These are phyloP conservation scores for Celoporthe dispersa DNA, from an alignment of 2,329 filamentous ascomycete genomes.

Conservation along the genomic window DNA sequence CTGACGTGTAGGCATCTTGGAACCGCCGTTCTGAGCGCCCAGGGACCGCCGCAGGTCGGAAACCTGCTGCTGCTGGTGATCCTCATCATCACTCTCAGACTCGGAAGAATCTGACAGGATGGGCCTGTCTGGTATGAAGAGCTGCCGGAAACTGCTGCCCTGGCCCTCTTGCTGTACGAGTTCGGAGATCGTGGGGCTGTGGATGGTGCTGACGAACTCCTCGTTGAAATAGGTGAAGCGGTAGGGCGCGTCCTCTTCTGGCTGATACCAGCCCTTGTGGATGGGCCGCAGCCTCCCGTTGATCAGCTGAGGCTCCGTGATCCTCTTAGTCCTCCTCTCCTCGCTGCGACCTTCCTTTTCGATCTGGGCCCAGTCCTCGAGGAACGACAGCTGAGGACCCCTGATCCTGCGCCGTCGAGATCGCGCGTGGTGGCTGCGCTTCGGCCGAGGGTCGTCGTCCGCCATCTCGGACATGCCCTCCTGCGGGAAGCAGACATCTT, in stretches of 20 bases:
- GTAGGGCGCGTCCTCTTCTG: constrained; percentile 89
- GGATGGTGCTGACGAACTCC: constrained; percentile 92
- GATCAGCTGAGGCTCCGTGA: constrained; percentile 90
- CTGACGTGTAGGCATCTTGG: constrained; percentile 26
- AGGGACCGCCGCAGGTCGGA: constrained; percentile 30
- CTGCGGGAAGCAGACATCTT: constrained; percentile 91
- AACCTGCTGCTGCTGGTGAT: constrained; percentile 34
- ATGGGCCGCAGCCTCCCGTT: constrained; percentile 85
- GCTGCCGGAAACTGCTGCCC: constrained; percentile 79
- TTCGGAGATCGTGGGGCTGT: constrained; percentile 93
- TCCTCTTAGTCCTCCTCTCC: constrained; percentile 83
- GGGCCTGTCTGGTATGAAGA: constrained; percentile 88
- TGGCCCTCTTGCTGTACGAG: constrained; percentile 69
- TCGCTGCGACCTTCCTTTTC: constrained; percentile 89
- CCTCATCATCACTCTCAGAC: constrained; percentile 66
- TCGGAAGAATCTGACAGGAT: constrained; percentile 73
- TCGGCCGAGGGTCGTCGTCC: constrained; percentile 66
- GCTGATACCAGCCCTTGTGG: constrained; percentile 79
- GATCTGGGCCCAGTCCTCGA: constrained; percentile 88
- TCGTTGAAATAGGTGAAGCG: constrained; percentile 99
- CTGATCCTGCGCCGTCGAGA: constrained; percentile 67
- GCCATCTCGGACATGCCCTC: constrained; percentile 79
- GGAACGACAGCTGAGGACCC: constrained; percentile 83
- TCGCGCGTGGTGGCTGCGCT: constrained; percentile 37
- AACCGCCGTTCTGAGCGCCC: constrained; percentile 30